phyloP scores from a whole-genome alignment of 306 rosid species.

The Cucurbita moschata region DNA sequence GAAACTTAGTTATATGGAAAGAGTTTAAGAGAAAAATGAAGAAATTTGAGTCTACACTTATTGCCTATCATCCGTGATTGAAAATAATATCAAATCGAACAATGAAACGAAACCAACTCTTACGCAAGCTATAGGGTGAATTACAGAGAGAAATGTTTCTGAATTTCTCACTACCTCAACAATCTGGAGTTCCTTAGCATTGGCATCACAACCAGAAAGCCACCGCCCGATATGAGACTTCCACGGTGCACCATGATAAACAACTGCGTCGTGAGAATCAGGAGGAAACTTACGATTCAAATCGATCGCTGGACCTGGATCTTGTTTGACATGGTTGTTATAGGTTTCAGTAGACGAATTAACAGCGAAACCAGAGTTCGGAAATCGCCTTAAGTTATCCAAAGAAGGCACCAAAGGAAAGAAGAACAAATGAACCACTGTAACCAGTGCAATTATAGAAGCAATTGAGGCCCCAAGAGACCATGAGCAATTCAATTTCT shows the following conservation, averaged over 20 bases:
- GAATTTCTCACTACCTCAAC: constrained; percentile 45
- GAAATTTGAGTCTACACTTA: not conserved
- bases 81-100: not conserved
- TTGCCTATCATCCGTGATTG: not conserved
- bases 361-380: constrained; percentile 30
- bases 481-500: constrained; percentile 62
- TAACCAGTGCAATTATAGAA: constrained; percentile 47
- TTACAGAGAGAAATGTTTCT: not conserved
- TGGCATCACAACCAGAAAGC: constrained; percentile 70
- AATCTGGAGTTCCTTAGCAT: constrained; percentile 42
- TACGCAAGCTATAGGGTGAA: not conserved
- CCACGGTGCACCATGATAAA: constrained; percentile 79
- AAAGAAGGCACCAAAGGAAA: constrained; percentile 68
- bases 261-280: constrained; percentile 50
- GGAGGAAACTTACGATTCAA: constrained; percentile 39
- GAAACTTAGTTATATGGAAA: not conserved
- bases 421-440: constrained; percentile 59
- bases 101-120: not conserved
- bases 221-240: constrained; percentile 76
- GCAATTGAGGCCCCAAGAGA: constrained; percentile 47
- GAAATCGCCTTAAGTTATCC: constrained; percentile 44
- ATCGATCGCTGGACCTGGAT: constrained; percentile 19
- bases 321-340: constrained; percentile 12
- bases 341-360: constrained; percentile 25
- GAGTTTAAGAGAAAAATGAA: not conserved